These are phyloP conservation scores for Candida ortonii DNA, from an alignment of 805 yeast species.

Conservation along the genomic window DNA sequence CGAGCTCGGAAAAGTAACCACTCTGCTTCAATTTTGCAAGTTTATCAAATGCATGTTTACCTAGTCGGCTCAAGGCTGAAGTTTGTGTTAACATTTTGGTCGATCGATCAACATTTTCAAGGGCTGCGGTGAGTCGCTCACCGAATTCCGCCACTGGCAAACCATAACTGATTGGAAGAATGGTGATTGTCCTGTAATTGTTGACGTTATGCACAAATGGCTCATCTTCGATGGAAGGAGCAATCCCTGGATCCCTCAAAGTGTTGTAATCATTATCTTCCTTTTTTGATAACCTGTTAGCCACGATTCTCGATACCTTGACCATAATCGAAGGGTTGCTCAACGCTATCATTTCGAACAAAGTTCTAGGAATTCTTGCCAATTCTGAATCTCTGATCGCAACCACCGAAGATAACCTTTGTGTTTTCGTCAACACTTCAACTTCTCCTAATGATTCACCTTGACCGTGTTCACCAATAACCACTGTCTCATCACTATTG, in stretches of 20 bases:
- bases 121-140: constrained; percentile 62
- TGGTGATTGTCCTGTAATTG: constrained; percentile 77
- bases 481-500: constrained; percentile 11
- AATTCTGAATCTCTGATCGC: constrained; percentile 93
- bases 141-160: constrained; percentile 90
- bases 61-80: constrained; percentile 72
- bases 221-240: constrained; percentile 34
- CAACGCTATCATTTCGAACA: constrained; percentile 80
- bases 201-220: constrained; percentile 35
- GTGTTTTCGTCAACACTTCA: constrained; percentile 81
- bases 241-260: constrained; percentile 22
- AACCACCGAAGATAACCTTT: constrained; percentile 64
- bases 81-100: constrained; percentile 84
- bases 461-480: constrained; percentile 79
- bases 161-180: constrained; percentile 75
- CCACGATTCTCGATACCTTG: constrained; percentile 84
- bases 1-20: constrained; percentile 87
- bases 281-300: constrained; percentile 42
- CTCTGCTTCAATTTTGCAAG: constrained; percentile 80
- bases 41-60: constrained; percentile 90
- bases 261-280: constrained; percentile 14
- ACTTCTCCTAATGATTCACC: constrained; percentile 95
- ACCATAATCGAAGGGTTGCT: constrained; percentile 89
- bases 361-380: constrained; percentile 86
- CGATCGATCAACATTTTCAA: constrained; percentile 65